phyloP scores from a whole-genome alignment of 805 yeast species.

The Saturnispora halmiae region DNA sequence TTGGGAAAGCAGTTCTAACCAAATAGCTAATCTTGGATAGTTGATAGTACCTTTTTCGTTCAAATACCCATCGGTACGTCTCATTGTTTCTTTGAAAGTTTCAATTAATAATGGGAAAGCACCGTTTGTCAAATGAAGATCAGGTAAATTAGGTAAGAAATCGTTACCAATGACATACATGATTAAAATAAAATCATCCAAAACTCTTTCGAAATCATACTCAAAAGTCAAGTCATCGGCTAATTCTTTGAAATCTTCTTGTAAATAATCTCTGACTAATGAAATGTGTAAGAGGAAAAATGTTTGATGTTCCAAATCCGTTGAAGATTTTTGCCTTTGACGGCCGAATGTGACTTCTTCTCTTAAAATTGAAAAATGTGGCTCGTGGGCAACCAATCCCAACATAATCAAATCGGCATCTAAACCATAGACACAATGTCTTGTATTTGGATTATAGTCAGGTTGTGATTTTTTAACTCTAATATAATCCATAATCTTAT shows the following conservation, averaged over 20 bases:
- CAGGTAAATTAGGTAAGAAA: conserved; percentile 94
- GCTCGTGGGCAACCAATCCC: conserved; percentile 86
- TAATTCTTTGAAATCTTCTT: conserved; percentile 71
- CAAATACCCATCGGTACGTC: conserved; percentile 70
- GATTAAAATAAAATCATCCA: conserved; percentile 88
- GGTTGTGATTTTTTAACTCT: conserved; percentile 69
- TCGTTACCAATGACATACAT: conserved; percentile 96
- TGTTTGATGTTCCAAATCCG: conserved; percentile 62
- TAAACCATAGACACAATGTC: conserved; percentile 92
- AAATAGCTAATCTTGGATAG: conserved; percentile 56
- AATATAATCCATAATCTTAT: conserved; percentile 89
- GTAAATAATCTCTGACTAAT: conserved; percentile 81
- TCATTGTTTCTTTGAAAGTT: conserved; percentile 76
- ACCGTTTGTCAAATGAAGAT: conserved; percentile 85
- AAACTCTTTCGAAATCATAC: conserved; percentile 76
- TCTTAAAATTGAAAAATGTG: conserved; percentile 89
- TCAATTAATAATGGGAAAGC: conserved; percentile 90
- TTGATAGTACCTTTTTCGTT: conserved; percentile 79
- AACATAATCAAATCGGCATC: conserved; percentile 95
- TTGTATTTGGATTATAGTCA: conserved; percentile 64
- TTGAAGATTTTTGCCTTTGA: conserved; percentile 25
- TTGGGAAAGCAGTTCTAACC: conserved; percentile 67
- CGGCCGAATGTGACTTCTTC: conserved; percentile 90
- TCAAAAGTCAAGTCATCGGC: conserved; percentile 54
- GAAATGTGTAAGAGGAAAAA: conserved; percentile 80